Evolutionary conservation across 2,329 filamentous ascomycete species (phyloP).

Genomic region (Pleomassaria siparia): DNA sequence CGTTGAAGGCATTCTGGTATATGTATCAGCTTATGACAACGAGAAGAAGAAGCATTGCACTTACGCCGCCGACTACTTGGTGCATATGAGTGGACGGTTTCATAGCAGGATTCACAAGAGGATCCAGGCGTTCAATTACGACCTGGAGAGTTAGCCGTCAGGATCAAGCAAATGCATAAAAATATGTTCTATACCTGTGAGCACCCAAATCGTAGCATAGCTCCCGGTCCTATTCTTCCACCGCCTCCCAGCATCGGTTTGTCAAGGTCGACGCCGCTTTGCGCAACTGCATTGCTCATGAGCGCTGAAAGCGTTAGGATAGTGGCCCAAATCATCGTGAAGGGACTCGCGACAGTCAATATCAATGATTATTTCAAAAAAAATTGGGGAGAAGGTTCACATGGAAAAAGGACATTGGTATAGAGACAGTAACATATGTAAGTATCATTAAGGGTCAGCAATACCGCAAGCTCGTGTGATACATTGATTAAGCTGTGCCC

Average conservation of each 20-base stretch:
- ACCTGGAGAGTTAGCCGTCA: conserved; percentile 10
- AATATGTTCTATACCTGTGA: conserved; percentile 12
- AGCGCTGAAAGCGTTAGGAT: conserved; percentile 2
- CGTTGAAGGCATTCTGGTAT: conserved; percentile 19
- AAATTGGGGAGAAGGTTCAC: not conserved
- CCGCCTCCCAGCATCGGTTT: conserved; percentile 20
- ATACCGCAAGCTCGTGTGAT: not conserved
- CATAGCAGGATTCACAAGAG: conserved; percentile 21
- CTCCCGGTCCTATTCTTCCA: conserved; percentile 15
- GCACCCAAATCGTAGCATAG: conserved; percentile 25
- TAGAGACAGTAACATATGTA: not conserved
- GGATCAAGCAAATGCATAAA: not conserved
- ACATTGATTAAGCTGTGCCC: not conserved
- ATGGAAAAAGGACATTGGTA: not conserved
- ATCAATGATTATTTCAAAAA: not conserved
- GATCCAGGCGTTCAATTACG: conserved; percentile 23
- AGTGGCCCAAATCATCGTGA: conserved; percentile 6
- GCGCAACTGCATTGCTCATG: conserved; percentile 5
- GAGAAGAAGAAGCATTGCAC: not conserved
- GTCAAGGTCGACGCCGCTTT: conserved; percentile 20
- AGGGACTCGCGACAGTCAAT: no score
- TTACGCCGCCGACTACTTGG: conserved; percentile 22
- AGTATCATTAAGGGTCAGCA: not conserved
- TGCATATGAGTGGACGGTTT: conserved; percentile 23
- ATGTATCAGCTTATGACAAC: not conserved